phyloP scores from a whole-genome alignment of 2,329 filamentous ascomycete species.

The Neopestalotiopsis sp. region DNA sequence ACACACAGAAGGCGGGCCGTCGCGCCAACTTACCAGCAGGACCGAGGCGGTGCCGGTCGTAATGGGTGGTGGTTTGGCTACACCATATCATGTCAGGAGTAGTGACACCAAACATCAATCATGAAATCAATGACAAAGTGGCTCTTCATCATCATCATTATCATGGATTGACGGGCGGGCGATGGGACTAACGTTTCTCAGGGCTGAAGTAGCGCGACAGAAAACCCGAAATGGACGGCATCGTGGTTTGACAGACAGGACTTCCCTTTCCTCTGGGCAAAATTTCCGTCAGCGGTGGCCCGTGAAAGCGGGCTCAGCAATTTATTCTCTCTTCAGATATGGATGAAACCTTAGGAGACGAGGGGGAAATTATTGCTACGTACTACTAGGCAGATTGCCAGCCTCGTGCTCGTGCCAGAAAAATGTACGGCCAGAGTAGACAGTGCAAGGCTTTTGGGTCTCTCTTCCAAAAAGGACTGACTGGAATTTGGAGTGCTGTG shows the following conservation, averaged over 20 bases:
- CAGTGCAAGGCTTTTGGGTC: background rate
- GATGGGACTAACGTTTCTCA: constrained; percentile 33
- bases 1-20: constrained; percentile 13
- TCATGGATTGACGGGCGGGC: background rate
- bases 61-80: constrained; percentile 45
- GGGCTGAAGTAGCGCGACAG: constrained; percentile 34
- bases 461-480: background rate
- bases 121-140: background rate
- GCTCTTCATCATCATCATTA: background rate
- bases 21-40: constrained; percentile 38
- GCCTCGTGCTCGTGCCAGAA: background rate
- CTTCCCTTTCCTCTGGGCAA: background rate
- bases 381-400: background rate
- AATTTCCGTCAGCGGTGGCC: constrained; percentile 8
- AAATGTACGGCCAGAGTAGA: background rate
- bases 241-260: constrained; percentile 21
- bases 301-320: constrained; percentile 11
- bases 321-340: background rate
- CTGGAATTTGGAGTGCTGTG: no score
- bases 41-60: constrained; percentile 41
- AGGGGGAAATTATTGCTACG: background rate
- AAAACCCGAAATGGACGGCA: constrained; percentile 35
- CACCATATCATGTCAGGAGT: constrained; percentile 25
- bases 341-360: background rate
- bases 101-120: background rate